Evolutionary conservation across 2,329 filamentous ascomycete genomes (phyloP), one percentile per base, ranked within the genome.

Genomic region (Neurospora crassa): DNA sequence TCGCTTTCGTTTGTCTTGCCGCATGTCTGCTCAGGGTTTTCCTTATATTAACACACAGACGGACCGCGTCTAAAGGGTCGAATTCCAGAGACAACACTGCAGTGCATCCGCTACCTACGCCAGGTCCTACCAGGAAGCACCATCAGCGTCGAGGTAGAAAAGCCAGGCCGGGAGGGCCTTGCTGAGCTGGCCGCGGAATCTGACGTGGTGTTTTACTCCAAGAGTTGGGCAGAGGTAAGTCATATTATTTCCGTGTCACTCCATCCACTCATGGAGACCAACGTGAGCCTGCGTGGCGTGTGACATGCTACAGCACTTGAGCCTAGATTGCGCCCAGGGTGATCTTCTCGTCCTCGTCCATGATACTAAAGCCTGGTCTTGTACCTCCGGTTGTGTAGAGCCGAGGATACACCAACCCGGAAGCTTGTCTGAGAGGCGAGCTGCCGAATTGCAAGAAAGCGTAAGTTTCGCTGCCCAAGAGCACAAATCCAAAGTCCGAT

Each of bases 131-230:
- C 83, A 37, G 77, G 75, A 5, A 81, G 83, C 67, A 83, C 76
- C 67, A 82, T 93, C 77, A 93, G 91, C 78, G 88, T 93, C 70
- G 91, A 93, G 79, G 82, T 91, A 59, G 91, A 93, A 81, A 93
- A 92, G 78, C 90, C 91, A 2, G 84, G 83, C 14, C 85, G 91
- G 12, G 78, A 80, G 40, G 89, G 89, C 2, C 82, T 93, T 70
- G 80, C 83, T 68, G 82, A 86, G 40, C 83, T 92, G 68, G 89
- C 89, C 37, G 82, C 82, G 45, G 83, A 86, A 75, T 90, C 90
- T 34, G 89, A 93, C 76, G 85, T 92, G 20, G 87, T 93, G n/a
- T 92, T 93, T 78, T 93, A 90, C 80, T 92, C 91, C 14, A 87
- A 85, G 76, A 84, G 83, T 69, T 93, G 91, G 91, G 91, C 91